Percentiles rank a stretch among this genome's conserved stretches.
These are phyloP conservation scores for Blastobotrys illinoisensis DNA, from an alignment of 1,139 yeast species.

Conservation along the genomic window DNA sequence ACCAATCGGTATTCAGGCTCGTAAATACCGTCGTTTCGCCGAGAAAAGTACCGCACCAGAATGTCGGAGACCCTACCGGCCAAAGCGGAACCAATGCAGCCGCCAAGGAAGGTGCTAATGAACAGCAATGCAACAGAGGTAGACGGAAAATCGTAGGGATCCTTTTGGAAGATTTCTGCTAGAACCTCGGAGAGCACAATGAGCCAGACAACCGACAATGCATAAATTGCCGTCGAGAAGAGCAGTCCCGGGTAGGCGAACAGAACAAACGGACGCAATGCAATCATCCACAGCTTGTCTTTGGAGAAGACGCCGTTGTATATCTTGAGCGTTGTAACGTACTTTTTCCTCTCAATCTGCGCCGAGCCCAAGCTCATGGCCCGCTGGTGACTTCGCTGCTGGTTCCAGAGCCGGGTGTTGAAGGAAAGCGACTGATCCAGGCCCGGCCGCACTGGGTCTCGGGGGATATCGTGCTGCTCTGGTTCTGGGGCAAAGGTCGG, in stretches of 20 bases:
- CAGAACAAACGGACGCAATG: conserved; percentile 50
- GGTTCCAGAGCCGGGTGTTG: not conserved
- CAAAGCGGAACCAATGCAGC: conserved; percentile 50
- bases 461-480: conserved; percentile 5
- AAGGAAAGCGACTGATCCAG: not conserved
- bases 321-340: conserved; percentile 24
- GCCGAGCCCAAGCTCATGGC: conserved; percentile 14
- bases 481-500: conserved; percentile 15
- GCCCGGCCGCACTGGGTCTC: not conserved
- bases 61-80: conserved; percentile 51
- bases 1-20: conserved; percentile 59
- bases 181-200: conserved; percentile 57
- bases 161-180: conserved; percentile 43
- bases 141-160: conserved; percentile 45
- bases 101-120: conserved; percentile 54
- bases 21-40: conserved; percentile 47
- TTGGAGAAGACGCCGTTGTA: conserved; percentile 44
- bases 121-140: conserved; percentile 54
- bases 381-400: conserved; percentile 13
- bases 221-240: conserved; percentile 49
- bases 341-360: conserved; percentile 21
- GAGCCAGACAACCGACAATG: conserved; percentile 59
- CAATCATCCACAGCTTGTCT: conserved; percentile 56
- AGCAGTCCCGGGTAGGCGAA: conserved; percentile 48
- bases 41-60: conserved; percentile 34